Conservation (phyloP, 2,329 filamentous ascomycete genomes). For the Neocatenulostroma microsporum region DNA sequence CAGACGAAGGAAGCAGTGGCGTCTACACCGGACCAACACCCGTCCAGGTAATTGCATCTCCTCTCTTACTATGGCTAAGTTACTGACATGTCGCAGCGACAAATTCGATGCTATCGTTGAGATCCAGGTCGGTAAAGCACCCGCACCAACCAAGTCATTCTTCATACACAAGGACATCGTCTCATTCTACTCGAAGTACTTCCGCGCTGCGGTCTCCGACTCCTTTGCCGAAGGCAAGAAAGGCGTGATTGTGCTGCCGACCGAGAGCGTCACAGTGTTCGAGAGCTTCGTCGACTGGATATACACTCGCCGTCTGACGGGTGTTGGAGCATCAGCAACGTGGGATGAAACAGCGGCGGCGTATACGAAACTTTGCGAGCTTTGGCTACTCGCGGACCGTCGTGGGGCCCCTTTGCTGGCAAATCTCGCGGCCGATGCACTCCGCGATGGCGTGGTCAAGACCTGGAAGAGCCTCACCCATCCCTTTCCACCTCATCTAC, state of each 20-base stretch:
- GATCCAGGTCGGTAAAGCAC: slow-evolving; percentile 7
- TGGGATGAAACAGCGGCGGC: no score
- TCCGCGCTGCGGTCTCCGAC: slow-evolving; percentile 5
- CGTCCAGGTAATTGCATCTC: no score
- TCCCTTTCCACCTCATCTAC: neutral
- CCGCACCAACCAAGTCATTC: slow-evolving; percentile 6
- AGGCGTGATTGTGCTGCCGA: slow-evolving; percentile 3
- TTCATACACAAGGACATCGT: slow-evolving; percentile 13
- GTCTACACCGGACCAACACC: no score
- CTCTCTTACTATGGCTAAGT: no score
- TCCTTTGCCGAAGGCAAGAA: slow-evolving; percentile 8
- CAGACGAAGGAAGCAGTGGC: no score
- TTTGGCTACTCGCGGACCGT: slow-evolving; percentile 6
- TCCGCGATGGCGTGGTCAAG: neutral
- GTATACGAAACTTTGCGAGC: neutral
- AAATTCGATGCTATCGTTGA: slow-evolving; percentile 44
- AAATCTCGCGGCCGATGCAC: neutral
- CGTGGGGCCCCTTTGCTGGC: slow-evolving; percentile 6
- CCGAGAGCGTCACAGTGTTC: neutral
- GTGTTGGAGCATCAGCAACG: no score
- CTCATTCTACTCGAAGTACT: slow-evolving; percentile 15
- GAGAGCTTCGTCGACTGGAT: slow-evolving; percentile 1
- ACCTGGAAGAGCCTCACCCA: neutral
- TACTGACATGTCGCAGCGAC: slow-evolving; percentile 1
- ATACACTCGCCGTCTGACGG: neutral